Percentiles rank a stretch among this genome's conserved stretches.
These are phyloP conservation scores for Zangia roseola DNA, from an alignment of 768 basidiomycete genomes.

Conservation along the genomic window DNA sequence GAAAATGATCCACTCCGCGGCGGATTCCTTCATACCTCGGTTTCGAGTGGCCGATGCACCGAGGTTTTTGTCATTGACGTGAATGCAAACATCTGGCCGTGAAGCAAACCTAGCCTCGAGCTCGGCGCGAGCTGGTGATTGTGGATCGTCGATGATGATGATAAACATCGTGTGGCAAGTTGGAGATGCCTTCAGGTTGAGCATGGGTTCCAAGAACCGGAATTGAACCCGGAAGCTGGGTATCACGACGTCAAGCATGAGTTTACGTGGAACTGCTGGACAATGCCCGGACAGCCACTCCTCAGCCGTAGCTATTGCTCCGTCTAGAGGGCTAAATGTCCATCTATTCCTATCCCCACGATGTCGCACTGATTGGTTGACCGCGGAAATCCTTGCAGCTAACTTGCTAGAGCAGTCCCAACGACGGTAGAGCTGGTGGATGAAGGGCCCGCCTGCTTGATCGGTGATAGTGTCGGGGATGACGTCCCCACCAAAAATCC, in stretches of 20 bases:
- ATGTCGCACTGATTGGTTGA: slow-evolving; percentile 46
- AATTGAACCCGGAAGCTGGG: slow-evolving; percentile 56
- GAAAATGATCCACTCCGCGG: slow-evolving; percentile 60
- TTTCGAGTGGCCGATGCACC: slow-evolving; percentile 58
- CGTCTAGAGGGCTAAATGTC: slow-evolving; percentile 47
- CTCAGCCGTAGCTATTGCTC: slow-evolving; percentile 37
- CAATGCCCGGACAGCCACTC: slow-evolving; percentile 34
- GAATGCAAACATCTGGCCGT: slow-evolving; percentile 53
- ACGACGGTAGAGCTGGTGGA: slow-evolving; percentile 60
- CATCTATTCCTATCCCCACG: slow-evolving; percentile 40
- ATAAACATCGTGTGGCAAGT: slow-evolving; percentile 54
- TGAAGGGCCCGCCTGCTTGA: slow-evolving; percentile 58
- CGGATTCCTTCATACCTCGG: slow-evolving; percentile 50
- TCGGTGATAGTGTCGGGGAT: slow-evolving; percentile 54
- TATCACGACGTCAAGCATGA: slow-evolving; percentile 55
- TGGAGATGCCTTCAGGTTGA: slow-evolving; percentile 40
- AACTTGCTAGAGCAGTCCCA: slow-evolving; percentile 42
- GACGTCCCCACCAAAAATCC: slow-evolving; percentile 50
- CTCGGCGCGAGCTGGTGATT: slow-evolving; percentile 36
- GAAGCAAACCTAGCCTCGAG: slow-evolving; percentile 41
- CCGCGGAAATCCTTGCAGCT: slow-evolving; percentile 9
- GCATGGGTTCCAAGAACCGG: slow-evolving; percentile 40
- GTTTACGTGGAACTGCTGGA: slow-evolving; percentile 28
- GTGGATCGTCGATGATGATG: slow-evolving; percentile 55
- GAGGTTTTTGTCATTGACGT: slow-evolving; percentile 44